Evolutionary conservation across 805 yeast species (phyloP).

Genomic region (Tetrapisispora phaffii): DNA sequence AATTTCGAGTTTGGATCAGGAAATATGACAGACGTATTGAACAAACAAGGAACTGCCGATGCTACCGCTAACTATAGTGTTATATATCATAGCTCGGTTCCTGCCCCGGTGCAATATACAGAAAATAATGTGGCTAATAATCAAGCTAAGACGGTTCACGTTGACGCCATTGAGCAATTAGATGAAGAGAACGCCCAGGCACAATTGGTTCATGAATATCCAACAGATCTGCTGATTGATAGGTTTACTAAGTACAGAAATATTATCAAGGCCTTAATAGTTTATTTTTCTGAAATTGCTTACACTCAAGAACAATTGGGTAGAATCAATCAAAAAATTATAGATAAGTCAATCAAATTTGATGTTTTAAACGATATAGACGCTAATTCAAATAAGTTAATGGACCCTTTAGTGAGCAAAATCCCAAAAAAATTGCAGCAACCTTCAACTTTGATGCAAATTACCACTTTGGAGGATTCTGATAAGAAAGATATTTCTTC

Average conservation of each 20-base stretch:
- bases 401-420: constrained; percentile 42
- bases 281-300: constrained; percentile 63
- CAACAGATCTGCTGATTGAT: constrained; percentile 72
- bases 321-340: constrained; percentile 50
- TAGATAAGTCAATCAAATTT: constrained; percentile 49
- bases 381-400: constrained; percentile 27
- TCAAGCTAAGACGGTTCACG: background rate
- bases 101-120: background rate
- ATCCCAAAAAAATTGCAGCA: constrained; percentile 23
- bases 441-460: constrained; percentile 10
- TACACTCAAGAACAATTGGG: constrained; percentile 69
- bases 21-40: background rate
- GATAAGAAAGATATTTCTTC: background rate
- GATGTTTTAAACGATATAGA: constrained; percentile 28
- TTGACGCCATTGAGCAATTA: background rate
- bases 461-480: background rate
- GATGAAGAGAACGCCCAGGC: background rate
- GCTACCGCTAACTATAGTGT: background rate
- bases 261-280: constrained; percentile 56
- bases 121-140: background rate
- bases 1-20: background rate
- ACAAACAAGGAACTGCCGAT: background rate
- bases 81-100: background rate
- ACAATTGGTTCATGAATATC: constrained; percentile 33
- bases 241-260: constrained; percentile 74